Evolutionary conservation across 495 filamentous ascomycete species (phyloP).

Genomic region (Penicillium riverlandense): DNA sequence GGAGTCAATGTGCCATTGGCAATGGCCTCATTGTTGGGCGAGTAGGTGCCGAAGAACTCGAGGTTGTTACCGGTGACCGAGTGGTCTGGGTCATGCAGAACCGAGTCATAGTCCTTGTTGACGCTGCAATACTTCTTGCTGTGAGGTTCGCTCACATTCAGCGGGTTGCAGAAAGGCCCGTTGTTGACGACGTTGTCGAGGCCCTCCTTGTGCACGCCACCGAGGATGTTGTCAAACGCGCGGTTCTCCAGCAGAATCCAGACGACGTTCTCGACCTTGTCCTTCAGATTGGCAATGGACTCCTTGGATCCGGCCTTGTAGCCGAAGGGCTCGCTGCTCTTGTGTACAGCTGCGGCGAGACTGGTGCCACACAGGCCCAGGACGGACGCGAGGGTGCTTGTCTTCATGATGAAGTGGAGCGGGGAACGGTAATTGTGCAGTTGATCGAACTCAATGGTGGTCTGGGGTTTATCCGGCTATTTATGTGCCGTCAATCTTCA

Average conservation of each 20-base stretch:
- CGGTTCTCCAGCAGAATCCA: conserved; percentile 40
- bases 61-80: conserved; percentile 44
- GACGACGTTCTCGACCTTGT: conserved; percentile 42
- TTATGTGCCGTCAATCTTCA: too few species aligned
- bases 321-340: too few species aligned
- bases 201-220: conserved; percentile 28
- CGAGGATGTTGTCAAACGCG: conserved; percentile 40
- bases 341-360: too few species aligned
- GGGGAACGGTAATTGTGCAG: too few species aligned
- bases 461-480: too few species aligned
- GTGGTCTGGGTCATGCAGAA: conserved; percentile 44
- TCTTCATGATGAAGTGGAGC: too few species aligned
- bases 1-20: conserved; percentile 22
- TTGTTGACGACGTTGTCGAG: conserved; percentile 39
- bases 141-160: conserved; percentile 31
- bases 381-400: too few species aligned
- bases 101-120: conserved; percentile 35
- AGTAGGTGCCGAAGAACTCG: conserved; percentile 40
- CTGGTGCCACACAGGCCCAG: too few species aligned
- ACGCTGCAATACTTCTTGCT: conserved; percentile 29
- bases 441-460: too few species aligned
- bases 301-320: too few species aligned
- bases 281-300: conserved; percentile 26
- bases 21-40: conserved; percentile 32
- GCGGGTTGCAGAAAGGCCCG: conserved; percentile 37